Evolutionary conservation across 2,329 filamentous ascomycete species (phyloP), one percentile per base, ranked within the genome.

Genomic region (Aspergillus sp.): DNA sequence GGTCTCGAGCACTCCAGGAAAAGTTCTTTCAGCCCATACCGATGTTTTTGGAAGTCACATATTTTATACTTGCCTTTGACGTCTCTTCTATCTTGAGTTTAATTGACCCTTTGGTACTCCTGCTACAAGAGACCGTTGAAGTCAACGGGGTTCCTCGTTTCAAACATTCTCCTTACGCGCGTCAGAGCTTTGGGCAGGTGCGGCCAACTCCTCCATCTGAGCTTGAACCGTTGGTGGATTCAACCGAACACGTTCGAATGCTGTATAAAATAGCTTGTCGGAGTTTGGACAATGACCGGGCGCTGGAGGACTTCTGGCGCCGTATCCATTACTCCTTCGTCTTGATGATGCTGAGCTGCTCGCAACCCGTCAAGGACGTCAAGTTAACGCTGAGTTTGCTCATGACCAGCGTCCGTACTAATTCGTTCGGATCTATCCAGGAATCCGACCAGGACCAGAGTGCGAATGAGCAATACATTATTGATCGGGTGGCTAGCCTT

Each of bases 401-500:
- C 2, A 74, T 76, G 33, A 85, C 81, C 1, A 86, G 85, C 49
- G 77, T 82, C 7, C 76, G 83, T 1, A 61, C 76, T 2, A 70
- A 75, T 5, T 81, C 82, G 0, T 83, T 87, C 54, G 85, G 85
- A 0, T 79, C 82, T 17, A 83, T 87, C 50, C 63, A 71, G 42
- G 60, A 70, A 27, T 69, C 71, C 0, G 71, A 75, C 20, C 64
- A 71, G 41, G 72, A 77, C 51, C 77, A 80, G 58, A 54, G 63
- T 4, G 68, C 72, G 30, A 75, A 75, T 24, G 77, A 81, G 60
- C 73, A 73, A 33, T 78, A 77, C 60, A 78, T 84, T 24, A 75
- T 88, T 46, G 82, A 85, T 54, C 82, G 83, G 8, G 75, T 87
- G 5, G 82, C 83, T 1, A 80, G 79, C 53, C 75, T 88, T 20